Evolutionary conservation across 352 stramenopile species (phyloP), one percentile per base, ranked within the genome.

Genomic region (Ophiocytium majus): DNA sequence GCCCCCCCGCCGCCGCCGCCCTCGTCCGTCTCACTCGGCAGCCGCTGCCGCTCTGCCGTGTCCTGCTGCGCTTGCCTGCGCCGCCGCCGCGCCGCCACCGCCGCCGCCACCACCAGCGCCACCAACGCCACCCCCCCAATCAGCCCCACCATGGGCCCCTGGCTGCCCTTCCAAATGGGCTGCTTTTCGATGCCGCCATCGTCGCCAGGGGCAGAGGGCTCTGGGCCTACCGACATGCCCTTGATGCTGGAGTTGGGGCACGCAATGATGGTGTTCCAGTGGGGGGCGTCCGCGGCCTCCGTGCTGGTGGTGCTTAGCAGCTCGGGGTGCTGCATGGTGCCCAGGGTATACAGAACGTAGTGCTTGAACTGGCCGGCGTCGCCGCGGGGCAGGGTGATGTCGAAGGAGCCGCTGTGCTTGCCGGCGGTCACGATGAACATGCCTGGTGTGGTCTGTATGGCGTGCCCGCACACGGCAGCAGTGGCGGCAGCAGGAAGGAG

Each of bases 41-140:
- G 64, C 64, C 34, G 64, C 34, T 17, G 64, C 64, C 64, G 64
- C 34, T 5, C 64, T 5, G 5, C 17, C 17, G 5, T 17, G 5
- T 76, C 64, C 34, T 5, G 5, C 31, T 34, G 31, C 5, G 5
- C 5, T 10, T 17, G 64, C 64, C 64, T 76, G 64, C 64, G 64
- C 64, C 64, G 5, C 5, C 64, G 64, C 64, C 34, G 31, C 31
- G 64, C 10, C 31, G 17, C 64, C 5, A 76, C 5, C 64, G 64
- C 64, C 34, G 64, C 64, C 34, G 64, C 64, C 64, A 76, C 64
- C 5, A 37, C 34, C 31, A 76, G 64, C 31, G 64, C 64, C 31
- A 76, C 5, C 31, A 76, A 17, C 31, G 64, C 64, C 17, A 5
- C 64, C 5, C 64, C 64, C 5, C 31, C 34, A 5, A 57, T 14